Percentiles rank a stretch among this genome's conserved stretches.
Conservation (phyloP, 768 basidiomycete genomes). For the Russula lepida region DNA sequence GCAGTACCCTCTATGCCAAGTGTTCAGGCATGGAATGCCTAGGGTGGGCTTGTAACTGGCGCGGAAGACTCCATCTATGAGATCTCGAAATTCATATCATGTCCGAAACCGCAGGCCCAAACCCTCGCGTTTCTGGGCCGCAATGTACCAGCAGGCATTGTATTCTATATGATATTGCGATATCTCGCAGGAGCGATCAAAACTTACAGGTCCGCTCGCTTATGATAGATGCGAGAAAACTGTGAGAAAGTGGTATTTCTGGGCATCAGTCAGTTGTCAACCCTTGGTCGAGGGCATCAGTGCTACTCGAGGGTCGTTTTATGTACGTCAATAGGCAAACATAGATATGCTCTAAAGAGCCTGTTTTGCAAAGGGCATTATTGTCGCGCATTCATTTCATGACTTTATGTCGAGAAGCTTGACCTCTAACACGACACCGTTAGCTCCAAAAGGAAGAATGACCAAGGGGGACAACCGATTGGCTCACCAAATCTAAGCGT, state of each 20-base stretch:
- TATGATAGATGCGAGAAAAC: neutral
- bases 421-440: slow-evolving; percentile 42
- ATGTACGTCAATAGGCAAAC: slow-evolving; percentile 12
- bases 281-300: slow-evolving; percentile 1
- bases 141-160: neutral
- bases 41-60: neutral
- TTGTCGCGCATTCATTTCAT: slow-evolving; percentile 42
- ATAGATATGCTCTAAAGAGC: neutral
- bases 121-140: neutral
- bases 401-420: slow-evolving; percentile 63
- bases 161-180: neutral
- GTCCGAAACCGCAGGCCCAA: neutral
- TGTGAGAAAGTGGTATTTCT: slow-evolving; percentile 5
- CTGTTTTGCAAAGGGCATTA: neutral
- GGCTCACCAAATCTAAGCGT: slow-evolving; percentile 73
- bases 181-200: neutral
- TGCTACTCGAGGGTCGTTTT: slow-evolving; percentile 19
- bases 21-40: neutral
- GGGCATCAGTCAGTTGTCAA: neutral
- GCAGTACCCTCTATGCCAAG: neutral
- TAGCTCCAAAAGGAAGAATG: slow-evolving; percentile 2
- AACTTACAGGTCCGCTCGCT: neutral
- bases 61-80: too few relatives aligned
- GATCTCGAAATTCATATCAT: neutral
- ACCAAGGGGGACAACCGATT: neutral